These are phyloP conservation scores for Paramecium caudatum DNA, from an alignment of 73 alveolate species.

Conservation along the genomic window DNA sequence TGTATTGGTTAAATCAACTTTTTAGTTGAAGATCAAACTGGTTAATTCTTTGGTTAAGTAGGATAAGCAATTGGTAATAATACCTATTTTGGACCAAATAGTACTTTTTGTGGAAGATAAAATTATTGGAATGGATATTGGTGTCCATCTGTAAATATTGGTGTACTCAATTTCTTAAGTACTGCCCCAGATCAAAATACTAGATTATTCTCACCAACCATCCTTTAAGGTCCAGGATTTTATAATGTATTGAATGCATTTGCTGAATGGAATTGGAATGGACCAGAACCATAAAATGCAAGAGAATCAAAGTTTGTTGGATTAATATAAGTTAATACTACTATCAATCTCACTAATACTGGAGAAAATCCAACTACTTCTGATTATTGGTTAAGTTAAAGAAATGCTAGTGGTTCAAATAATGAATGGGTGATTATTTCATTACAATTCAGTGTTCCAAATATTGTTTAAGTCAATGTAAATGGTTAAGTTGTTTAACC, in stretches of 20 bases:
- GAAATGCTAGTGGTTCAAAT: not conserved
- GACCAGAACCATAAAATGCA: slow-evolving; percentile 71
- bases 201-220: slow-evolving; percentile 66
- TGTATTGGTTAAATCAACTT: slow-evolving; percentile 71
- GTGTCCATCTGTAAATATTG: slow-evolving; percentile 18
- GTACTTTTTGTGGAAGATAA: not conserved
- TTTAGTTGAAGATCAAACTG: slow-evolving; percentile 71
- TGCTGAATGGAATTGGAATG: slow-evolving; percentile 77
- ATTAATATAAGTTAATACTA: slow-evolving; percentile 9
- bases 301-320: slow-evolving; percentile 73
- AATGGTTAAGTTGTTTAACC: slow-evolving; percentile 8
- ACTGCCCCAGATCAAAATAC: slow-evolving; percentile 72
- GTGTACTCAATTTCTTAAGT: slow-evolving; percentile 58
- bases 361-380: slow-evolving; percentile 72
- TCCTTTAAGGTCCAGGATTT: slow-evolving; percentile 22
- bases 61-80: slow-evolving; percentile 68
- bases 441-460: slow-evolving; percentile 9
- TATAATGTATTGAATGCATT: slow-evolving; percentile 43
- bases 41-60: slow-evolving; percentile 54
- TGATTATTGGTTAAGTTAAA: slow-evolving; percentile 49
- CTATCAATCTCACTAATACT: slow-evolving; percentile 21
- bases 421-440: slow-evolving; percentile 59
- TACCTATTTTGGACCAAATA: slow-evolving; percentile 61
- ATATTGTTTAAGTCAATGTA: slow-evolving; percentile 4
- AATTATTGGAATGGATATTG: slow-evolving; percentile 68